These are phyloP conservation scores for Coprinopsis cinerea DNA, from an alignment of 768 basidiomycete species.

Conservation along the genomic window DNA sequence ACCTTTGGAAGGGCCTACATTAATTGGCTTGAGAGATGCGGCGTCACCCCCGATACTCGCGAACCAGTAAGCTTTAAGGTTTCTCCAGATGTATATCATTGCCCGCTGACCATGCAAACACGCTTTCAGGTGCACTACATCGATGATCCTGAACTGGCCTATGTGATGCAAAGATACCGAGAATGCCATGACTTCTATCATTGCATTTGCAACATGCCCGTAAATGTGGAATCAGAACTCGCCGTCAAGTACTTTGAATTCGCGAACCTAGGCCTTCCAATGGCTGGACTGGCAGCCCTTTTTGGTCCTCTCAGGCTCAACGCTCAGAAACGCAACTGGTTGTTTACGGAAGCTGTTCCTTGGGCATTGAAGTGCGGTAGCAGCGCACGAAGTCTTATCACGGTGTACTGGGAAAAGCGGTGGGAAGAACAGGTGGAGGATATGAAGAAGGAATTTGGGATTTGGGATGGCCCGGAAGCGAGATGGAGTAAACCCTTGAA, in stretches of 20 bases:
- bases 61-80: constrained; percentile 55
- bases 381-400: constrained; percentile 68
- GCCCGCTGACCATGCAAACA: constrained; percentile 7
- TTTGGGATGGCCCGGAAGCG: constrained; percentile 76
- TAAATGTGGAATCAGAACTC: constrained; percentile 86
- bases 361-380: constrained; percentile 90
- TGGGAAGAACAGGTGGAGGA: constrained; percentile 84
- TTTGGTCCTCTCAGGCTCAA: constrained; percentile 77
- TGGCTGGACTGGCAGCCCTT: constrained; percentile 73
- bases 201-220: constrained; percentile 81
- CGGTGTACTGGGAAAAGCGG: constrained; percentile 93
- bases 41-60: constrained; percentile 90
- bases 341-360: constrained; percentile 80
- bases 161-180: constrained; percentile 96
- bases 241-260: constrained; percentile 95
- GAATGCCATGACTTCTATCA: constrained; percentile 99
- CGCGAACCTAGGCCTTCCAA: constrained; percentile 84
- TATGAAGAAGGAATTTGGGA: constrained; percentile 78
- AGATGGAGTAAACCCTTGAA: constrained; percentile 61
- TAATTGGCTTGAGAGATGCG: constrained; percentile 84
- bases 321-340: constrained; percentile 42
- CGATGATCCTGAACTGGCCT: constrained; percentile 91
- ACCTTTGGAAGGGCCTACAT: constrained; percentile 84
- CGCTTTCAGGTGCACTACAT: constrained; percentile 81
- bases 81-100: not conserved